Evolutionary conservation across 106 monocot species (phyloP).

Genomic region (Agapanthus africanus): DNA sequence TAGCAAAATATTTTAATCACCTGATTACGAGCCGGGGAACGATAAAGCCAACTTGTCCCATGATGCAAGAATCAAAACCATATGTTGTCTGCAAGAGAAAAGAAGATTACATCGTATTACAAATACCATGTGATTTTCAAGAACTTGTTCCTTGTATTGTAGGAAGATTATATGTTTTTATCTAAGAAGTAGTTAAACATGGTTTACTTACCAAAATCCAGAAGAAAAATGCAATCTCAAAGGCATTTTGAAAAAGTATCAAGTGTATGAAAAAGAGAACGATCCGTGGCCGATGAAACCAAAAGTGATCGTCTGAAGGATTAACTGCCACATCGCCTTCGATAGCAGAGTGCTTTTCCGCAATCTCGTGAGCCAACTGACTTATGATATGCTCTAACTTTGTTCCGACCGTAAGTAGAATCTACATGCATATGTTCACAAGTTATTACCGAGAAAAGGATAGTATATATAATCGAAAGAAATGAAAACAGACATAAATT

Average conservation of each 20-base stretch:
- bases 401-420: conserved; percentile 41
- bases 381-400: conserved; percentile 62
- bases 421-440: background rate
- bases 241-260: conserved; percentile 63
- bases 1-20: conserved; percentile 7
- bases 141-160: too few species aligned
- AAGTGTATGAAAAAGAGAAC: conserved; percentile 43
- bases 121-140: background rate
- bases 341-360: conserved; percentile 49
- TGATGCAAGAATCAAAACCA: conserved; percentile 42
- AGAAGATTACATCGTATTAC: background rate
- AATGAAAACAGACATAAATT: background rate
- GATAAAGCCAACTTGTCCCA: conserved; percentile 25
- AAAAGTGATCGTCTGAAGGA: conserved; percentile 60
- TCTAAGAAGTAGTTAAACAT: background rate
- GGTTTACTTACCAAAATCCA: conserved; percentile 50
- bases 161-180: too few species aligned
- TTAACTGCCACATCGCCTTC: conserved; percentile 47
- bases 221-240: conserved; percentile 69
- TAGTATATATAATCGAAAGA: too few species aligned
- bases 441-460: background rate
- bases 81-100: conserved; percentile 26
- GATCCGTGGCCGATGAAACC: conserved; percentile 59
- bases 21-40: conserved; percentile 30
- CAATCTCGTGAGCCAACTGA: conserved; percentile 57